phyloP scores from a whole-genome alignment of 345 rosid genomes.

The Ceriops tagal region DNA sequence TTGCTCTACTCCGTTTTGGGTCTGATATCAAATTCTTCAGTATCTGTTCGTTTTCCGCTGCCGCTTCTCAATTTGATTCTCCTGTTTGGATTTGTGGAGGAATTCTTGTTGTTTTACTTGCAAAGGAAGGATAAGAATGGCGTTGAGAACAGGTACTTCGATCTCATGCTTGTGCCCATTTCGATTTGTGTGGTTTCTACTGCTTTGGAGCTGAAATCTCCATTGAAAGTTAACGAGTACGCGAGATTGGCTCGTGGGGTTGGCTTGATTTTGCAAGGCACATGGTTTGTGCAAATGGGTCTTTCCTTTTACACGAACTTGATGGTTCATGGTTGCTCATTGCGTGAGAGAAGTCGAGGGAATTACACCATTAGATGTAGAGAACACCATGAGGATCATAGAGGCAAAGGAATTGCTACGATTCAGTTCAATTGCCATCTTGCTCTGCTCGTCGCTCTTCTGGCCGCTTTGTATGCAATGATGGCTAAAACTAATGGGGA shows the following conservation, averaged over 20 bases:
- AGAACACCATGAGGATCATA: constrained; percentile 73
- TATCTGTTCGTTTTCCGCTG: constrained; percentile 32
- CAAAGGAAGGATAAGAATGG: constrained; percentile 64
- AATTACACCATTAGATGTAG: constrained; percentile 73
- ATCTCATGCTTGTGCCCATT: constrained; percentile 83
- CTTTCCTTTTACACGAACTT: constrained; percentile 60
- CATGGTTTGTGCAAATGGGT: constrained; percentile 91
- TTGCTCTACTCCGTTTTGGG: constrained; percentile 56
- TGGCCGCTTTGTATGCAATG: constrained; percentile 43
- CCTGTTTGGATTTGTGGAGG: constrained; percentile 78
- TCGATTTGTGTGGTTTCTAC: constrained; percentile 58
- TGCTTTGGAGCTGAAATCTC: constrained; percentile 39
- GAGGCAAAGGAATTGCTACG: constrained; percentile 83
- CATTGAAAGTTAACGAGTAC: constrained; percentile 14
- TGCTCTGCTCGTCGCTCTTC: constrained; percentile 60
- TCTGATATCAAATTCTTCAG: constrained; percentile 23
- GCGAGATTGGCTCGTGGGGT: constrained; percentile 59
- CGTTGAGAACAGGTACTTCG: constrained; percentile 57
- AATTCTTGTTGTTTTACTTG: constrained; percentile 67
- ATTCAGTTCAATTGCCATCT: constrained; percentile 90
- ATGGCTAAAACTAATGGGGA: constrained; percentile 42
- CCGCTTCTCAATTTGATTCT: constrained; percentile 47
- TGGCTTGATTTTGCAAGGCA: constrained; percentile 75
- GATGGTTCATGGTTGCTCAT: constrained; percentile 63
- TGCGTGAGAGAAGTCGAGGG: constrained; percentile 66